Conservation (phyloP, 345 rosid species). For the Ceriops tagal region DNA sequence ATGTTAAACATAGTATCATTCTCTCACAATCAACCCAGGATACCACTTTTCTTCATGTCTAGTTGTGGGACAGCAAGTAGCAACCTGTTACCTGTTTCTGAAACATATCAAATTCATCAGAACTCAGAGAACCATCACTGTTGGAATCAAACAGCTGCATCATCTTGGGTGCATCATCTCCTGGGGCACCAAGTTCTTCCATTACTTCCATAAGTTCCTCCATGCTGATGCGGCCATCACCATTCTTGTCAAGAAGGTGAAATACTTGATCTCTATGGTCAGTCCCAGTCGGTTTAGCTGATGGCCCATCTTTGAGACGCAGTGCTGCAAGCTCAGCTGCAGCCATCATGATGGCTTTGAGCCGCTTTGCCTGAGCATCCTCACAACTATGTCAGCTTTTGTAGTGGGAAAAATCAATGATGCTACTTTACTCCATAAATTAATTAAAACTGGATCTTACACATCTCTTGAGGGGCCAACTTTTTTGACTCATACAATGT, state of each 20-base stretch:
- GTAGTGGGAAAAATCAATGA: no score
- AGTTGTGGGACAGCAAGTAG: no score
- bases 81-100: constrained; percentile 64
- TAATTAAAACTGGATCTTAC: neutral
- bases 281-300: constrained; percentile 41
- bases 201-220: constrained; percentile 92
- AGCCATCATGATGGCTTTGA: constrained; percentile 93
- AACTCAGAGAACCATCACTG: constrained; percentile 90
- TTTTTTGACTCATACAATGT: no score
- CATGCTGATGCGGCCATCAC: constrained; percentile 92
- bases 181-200: constrained; percentile 97
- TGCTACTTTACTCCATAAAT: neutral
- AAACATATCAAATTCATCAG: constrained; percentile 76
- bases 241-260: constrained; percentile 76
- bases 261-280: constrained; percentile 66
- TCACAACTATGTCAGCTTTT: constrained; percentile 5
- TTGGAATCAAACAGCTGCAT: constrained; percentile 91
- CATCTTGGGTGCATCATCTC: constrained; percentile 89
- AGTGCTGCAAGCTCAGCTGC: constrained; percentile 92
- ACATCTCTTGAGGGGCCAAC: neutral
- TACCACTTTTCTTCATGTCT: no score
- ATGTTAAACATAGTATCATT: no score
- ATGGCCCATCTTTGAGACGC: constrained; percentile 76
- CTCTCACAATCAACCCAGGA: no score
- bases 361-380: constrained; percentile 61